A percentile compares a stretch with the other conserved stretches of the same genome.
phyloP scores from a whole-genome alignment of 345 rosid genomes.

The Excoecaria agallocha region DNA sequence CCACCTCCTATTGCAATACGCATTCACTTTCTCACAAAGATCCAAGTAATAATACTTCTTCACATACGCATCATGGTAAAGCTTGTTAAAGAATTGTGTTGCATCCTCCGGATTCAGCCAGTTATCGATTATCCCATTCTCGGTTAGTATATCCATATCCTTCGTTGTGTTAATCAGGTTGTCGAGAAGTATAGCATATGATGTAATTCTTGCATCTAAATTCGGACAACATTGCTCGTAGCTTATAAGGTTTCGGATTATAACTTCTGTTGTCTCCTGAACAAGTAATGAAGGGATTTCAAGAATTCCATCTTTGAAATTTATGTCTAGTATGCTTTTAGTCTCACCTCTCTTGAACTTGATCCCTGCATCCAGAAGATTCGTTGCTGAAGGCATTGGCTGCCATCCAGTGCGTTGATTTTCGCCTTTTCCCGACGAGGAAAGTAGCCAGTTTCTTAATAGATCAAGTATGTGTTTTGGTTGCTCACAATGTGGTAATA shows the following conservation, averaged over 20 bases:
- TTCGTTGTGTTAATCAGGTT: constrained; percentile 13
- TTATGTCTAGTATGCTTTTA: constrained; percentile 14
- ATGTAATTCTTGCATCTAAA: constrained; percentile 6
- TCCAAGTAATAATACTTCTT: neutral
- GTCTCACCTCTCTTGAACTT: neutral
- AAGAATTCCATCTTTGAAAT: constrained; percentile 2
- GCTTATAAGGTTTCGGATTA: constrained; percentile 25
- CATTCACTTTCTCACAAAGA: neutral
- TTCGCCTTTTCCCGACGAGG: neutral
- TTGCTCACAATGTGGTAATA: neutral
- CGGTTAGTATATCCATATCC: constrained; percentile 13
- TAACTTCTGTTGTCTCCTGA: constrained; percentile 17
- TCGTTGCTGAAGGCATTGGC: constrained; percentile 2
- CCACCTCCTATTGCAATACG: neutral
- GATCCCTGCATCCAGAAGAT: constrained; percentile 13
- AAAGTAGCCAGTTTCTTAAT: constrained; percentile 1
- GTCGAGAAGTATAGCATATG: constrained; percentile 21
- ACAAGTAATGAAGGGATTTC: constrained; percentile 18
- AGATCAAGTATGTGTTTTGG: constrained; percentile 25
- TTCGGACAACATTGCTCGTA: constrained; percentile 18
- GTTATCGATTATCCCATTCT: constrained; percentile 7
- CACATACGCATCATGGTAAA: constrained; percentile 18
- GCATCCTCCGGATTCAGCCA: constrained; percentile 23
- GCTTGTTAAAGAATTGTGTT: constrained; percentile 22
- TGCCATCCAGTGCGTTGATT: neutral